Percentiles rank a stretch among this genome's conserved stretches.
Evolutionary conservation across 2,329 filamentous ascomycete species (phyloP).

Genomic region (Thyridium curvatum): DNA sequence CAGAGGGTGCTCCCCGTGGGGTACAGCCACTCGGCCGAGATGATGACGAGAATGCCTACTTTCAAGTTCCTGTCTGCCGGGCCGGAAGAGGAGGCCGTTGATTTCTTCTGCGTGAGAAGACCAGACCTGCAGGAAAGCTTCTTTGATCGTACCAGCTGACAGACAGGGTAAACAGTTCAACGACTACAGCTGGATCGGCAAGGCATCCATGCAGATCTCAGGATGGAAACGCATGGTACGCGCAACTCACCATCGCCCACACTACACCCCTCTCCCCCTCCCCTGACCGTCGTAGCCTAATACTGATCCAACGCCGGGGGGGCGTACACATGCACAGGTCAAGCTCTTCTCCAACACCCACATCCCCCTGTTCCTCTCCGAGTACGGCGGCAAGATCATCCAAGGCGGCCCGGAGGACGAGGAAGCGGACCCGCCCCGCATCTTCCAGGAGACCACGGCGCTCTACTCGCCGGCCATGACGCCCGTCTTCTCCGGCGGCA

Average conservation of each 20-base stretch:
- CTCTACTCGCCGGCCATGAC: conserved; percentile 52
- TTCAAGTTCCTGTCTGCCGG: conserved; percentile 9
- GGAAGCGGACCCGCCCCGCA: conserved; percentile 29
- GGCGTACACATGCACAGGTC: conserved; percentile 17
- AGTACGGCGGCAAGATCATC: conserved; percentile 49
- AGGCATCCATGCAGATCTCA: conserved; percentile 42
- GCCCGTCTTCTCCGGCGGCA: conserved; percentile 47
- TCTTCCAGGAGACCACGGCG: conserved; percentile 50
- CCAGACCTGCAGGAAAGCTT: too few species aligned
- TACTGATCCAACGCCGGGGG: too few species aligned
- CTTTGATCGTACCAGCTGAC: too few species aligned
- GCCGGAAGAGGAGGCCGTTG: conserved; percentile 6
- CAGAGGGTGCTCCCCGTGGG: conserved; percentile 6
- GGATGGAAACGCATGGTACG: conserved; percentile 33
- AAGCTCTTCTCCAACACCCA: conserved; percentile 45
- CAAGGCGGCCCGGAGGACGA: not conserved
- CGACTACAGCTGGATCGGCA: conserved; percentile 51
- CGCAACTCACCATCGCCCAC: conserved; percentile 17
- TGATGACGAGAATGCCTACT: conserved; percentile 4
- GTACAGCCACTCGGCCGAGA: conserved; percentile 7
- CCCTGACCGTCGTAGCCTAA: too few species aligned
- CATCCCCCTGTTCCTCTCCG: conserved; percentile 56
- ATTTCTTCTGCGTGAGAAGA: conserved; percentile 8
- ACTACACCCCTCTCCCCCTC: not conserved
- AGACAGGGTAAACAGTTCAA: conserved; percentile 27